Evolutionary conservation across 2,329 filamentous ascomycete genomes (phyloP).

Genomic region (Penicillium nordicum): DNA sequence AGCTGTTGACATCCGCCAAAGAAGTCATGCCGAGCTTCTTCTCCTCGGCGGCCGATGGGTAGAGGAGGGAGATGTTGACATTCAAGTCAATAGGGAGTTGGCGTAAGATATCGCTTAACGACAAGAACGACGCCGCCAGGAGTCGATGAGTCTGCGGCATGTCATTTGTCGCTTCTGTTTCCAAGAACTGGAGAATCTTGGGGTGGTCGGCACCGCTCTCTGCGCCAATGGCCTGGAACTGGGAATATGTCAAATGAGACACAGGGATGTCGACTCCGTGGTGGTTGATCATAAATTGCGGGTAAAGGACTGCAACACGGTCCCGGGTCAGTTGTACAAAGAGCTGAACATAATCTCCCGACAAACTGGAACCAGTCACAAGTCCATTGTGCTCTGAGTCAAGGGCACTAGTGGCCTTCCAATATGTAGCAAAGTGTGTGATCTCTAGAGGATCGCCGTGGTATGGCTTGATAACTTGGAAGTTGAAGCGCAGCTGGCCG

Average conservation of each 20-base stretch:
- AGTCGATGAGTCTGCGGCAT: slow-evolving; percentile 67
- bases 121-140: slow-evolving; percentile 72
- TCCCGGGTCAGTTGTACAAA: slow-evolving; percentile 92
- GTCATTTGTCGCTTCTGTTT: slow-evolving; percentile 35
- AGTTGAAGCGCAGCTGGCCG: slow-evolving; percentile 89
- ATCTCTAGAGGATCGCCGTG: slow-evolving; percentile 89
- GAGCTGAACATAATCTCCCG: slow-evolving; percentile 88
- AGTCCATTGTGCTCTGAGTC: slow-evolving; percentile 81
- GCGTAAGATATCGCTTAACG: slow-evolving; percentile 70
- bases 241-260: slow-evolving; percentile 68
- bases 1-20: slow-evolving; percentile 77
- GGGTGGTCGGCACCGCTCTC: slow-evolving; percentile 32
- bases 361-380: slow-evolving; percentile 90
- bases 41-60: slow-evolving; percentile 74
- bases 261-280: slow-evolving; percentile 78
- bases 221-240: slow-evolving; percentile 47
- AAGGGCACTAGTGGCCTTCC: slow-evolving; percentile 94
- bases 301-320: slow-evolving; percentile 81
- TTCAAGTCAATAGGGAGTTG: slow-evolving; percentile 76
- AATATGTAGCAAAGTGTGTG: slow-evolving; percentile 97
- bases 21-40: slow-evolving; percentile 66
- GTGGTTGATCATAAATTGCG: slow-evolving; percentile 73
- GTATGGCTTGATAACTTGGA: slow-evolving; percentile 95
- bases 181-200: slow-evolving; percentile 31
- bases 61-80: slow-evolving; percentile 87